Base-by-base conservation (phyloP, 1,284 basidiomycete genomes). In the Ganoderma lingzhi region DNA sequence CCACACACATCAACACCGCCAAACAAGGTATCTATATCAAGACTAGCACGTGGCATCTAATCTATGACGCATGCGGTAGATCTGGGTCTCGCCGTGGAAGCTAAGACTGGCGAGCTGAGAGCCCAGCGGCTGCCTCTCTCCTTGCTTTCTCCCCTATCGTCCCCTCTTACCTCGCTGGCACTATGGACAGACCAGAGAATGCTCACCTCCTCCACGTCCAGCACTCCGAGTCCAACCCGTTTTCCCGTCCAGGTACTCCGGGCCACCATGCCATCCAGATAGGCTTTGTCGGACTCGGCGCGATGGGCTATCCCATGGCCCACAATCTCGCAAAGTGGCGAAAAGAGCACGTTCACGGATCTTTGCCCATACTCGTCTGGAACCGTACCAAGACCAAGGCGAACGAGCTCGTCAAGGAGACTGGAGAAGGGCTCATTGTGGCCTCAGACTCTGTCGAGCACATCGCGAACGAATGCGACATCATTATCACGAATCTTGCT, bases 401-500 rank as follows among this genome's bases (percentile, higher is more conserved):
- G 19, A 84, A 92, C 70, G 82, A 84, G 55, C 85, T 93, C 1
- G 77, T 83, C 5, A 80, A 86, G 48, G 86, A 90, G 69, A 75
- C 92, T 32, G 89, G 89, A 19, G 76, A 83, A 32, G 78, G 82
- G 64, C 85, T 85, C 71, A 80, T 90, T 76, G 78, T 78, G 42
- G 83, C 93, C 59, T 90, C 91, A 3, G 80, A 86, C 30, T 82
- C 82, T 66, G 81, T 87, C 23, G 65, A 83, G 58, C 84, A 93
- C 69, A 74, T 95, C 67, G 93, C 85, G 0, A 77, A 73, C 15
- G 84, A 91, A 75, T 93, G 93, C 78, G 94, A 97, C 80, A 82
- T 97, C 73, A 87, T 97, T 76, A 83, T 97, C 77, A 93, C 93
- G 55, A 91, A 88, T 71, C 85, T 97, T 37, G 86, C 88, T 17